These are phyloP conservation scores for Cadophora sp. DNA, from an alignment of 2,329 filamentous ascomycete genomes.

Conservation along the genomic window DNA sequence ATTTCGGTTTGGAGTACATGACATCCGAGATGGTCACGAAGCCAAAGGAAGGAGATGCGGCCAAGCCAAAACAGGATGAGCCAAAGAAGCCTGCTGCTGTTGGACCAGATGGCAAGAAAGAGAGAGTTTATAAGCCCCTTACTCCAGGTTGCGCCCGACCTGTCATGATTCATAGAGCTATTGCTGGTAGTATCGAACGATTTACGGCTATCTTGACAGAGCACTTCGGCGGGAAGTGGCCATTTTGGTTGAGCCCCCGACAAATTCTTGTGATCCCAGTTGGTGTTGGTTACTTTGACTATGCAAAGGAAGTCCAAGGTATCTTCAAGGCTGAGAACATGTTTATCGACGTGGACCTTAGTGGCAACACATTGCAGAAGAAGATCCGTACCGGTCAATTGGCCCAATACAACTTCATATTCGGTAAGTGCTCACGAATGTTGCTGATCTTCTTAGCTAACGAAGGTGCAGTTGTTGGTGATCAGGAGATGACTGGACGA, in stretches of 20 bases:
- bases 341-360: conserved; percentile 74
- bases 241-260: conserved; percentile 86
- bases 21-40: conserved; percentile 67
- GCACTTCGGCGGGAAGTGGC: conserved; percentile 88
- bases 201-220: conserved; percentile 80
- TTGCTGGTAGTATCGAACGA: conserved; percentile 73
- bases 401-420: conserved; percentile 84
- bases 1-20: conserved; percentile 88
- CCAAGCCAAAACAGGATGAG: conserved; percentile 49
- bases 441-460: neutral
- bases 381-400: conserved; percentile 86
- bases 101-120: conserved; percentile 49
- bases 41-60: conserved; percentile 46
- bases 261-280: conserved; percentile 83
- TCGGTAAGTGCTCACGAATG: conserved; percentile 58
- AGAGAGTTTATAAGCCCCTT: conserved; percentile 56
- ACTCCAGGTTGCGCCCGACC: conserved; percentile 77
- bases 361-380: conserved; percentile 85
- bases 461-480: conserved; percentile 59
- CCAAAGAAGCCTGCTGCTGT: conserved; percentile 48
- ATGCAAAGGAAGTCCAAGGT: conserved; percentile 75
- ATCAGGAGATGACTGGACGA: conserved; percentile 64
- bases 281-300: conserved; percentile 73
- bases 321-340: conserved; percentile 72
- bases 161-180: conserved; percentile 87